Evolutionary conservation across 169 alveolate genomes (phyloP).

Genomic region (Eimeria necatrix): DNA sequence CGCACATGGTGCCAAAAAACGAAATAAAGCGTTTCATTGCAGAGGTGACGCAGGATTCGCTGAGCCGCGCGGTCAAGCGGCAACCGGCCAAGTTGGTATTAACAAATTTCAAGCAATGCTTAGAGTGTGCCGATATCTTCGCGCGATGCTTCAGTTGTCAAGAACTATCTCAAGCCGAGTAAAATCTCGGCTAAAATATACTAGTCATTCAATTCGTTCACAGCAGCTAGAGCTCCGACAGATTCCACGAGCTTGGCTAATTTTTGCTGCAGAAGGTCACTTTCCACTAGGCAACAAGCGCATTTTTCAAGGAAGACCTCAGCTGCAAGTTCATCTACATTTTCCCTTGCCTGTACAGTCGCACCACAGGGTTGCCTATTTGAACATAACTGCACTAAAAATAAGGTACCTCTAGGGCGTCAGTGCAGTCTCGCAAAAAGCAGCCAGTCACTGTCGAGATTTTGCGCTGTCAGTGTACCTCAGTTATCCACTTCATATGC

Average conservation of each 20-base stretch:
- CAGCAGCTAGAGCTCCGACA: not conserved
- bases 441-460: not conserved
- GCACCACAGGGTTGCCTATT: not conserved
- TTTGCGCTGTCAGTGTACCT: constrained; percentile 1
- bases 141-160: too few relatives aligned
- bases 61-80: too few relatives aligned
- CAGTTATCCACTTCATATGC: not conserved
- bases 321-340: not conserved
- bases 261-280: constrained; percentile 1
- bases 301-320: not conserved
- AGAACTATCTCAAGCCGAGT: too few relatives aligned
- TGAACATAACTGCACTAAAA: not conserved
- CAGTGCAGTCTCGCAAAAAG: not conserved
- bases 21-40: too few relatives aligned
- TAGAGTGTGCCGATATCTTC: too few relatives aligned
- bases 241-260: not conserved
- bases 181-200: too few relatives aligned
- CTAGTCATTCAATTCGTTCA: too few relatives aligned
- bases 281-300: constrained; percentile 1
- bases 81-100: too few relatives aligned
- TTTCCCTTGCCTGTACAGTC: constrained; percentile 1
- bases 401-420: not conserved
- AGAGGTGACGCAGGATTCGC: too few relatives aligned
- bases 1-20: too few relatives aligned
- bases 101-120: too few relatives aligned